Evolutionary conservation across 176 grass and related monocot species (phyloP).

Genomic region (Oryza coarctata): DNA sequence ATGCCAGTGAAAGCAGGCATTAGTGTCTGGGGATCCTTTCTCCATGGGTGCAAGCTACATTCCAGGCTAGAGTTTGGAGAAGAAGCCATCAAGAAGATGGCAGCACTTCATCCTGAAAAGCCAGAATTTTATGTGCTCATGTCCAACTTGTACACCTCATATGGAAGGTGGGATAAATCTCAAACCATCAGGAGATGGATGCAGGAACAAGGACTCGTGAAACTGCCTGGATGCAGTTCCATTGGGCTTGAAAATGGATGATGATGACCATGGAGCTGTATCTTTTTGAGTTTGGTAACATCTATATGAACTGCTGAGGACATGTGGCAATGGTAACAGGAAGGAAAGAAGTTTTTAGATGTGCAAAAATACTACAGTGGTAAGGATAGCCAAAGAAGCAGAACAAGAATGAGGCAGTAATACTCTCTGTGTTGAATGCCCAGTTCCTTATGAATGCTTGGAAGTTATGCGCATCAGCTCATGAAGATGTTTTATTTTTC

Average conservation of each 20-base stretch:
- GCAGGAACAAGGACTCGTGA: conserved; percentile 58
- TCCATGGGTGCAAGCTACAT: conserved; percentile 70
- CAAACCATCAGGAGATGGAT: conserved; percentile 50
- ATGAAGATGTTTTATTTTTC: not conserved
- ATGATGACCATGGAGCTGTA: not conserved
- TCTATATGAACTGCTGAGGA: not conserved
- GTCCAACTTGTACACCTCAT: conserved; percentile 64
- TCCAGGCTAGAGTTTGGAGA: conserved; percentile 69
- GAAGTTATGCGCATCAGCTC: not conserved
- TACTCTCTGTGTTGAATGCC: not conserved
- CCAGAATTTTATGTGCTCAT: conserved; percentile 64
- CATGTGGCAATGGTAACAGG: not conserved
- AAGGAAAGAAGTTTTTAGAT: not conserved
- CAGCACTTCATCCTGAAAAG: conserved; percentile 46
- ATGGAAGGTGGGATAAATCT: conserved; percentile 63
- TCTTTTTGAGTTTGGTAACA: not conserved
- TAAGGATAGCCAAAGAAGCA: not conserved
- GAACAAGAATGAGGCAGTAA: not conserved
- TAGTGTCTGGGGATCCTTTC: conserved; percentile 67
- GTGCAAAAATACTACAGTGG: not conserved
- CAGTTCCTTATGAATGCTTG: not conserved
- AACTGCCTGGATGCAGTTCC: conserved; percentile 61
- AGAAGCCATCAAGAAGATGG: conserved; percentile 53
- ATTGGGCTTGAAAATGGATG: conserved; percentile 46
- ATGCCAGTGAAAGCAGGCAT: conserved; percentile 54